Conservation (phyloP, 305 asterid genomes). For the Solanum hybrid region DNA sequence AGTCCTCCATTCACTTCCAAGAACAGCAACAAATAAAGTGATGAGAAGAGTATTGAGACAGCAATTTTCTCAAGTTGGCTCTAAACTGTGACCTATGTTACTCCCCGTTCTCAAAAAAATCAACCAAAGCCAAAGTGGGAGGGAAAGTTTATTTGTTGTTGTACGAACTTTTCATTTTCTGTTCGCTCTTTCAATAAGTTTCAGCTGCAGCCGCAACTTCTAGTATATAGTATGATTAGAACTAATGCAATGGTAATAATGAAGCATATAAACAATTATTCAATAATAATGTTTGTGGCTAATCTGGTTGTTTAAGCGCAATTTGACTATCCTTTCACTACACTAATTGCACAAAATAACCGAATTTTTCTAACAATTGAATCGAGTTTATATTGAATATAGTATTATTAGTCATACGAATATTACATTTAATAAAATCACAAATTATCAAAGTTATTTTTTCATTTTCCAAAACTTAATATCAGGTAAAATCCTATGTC, state of each 20-base stretch:
- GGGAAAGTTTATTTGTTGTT: neutral
- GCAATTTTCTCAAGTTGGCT: conserved; percentile 42
- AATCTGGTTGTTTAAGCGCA: neutral
- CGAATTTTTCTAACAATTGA: neutral
- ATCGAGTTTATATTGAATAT: neutral
- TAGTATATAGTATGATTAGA: neutral
- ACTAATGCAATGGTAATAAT: neutral
- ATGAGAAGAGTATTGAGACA: conserved; percentile 81
- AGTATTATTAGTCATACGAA: neutral
- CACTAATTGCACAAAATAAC: neutral
- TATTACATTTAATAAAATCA: neutral
- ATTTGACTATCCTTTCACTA: neutral
- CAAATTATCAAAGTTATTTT: neutral
- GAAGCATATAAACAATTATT: neutral
- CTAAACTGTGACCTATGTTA: conserved; percentile 33
- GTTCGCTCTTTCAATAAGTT: neutral
- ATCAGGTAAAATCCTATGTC: no score
- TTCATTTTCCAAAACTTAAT: neutral
- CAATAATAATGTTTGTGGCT: neutral
- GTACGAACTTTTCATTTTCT: neutral
- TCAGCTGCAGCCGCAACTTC: neutral
- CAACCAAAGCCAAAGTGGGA: neutral
- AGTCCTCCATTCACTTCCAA: conserved; percentile 63
- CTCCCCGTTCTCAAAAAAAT: neutral
- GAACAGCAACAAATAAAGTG: conserved; percentile 93